Percentiles rank a stretch among this genome's conserved stretches.
These are phyloP conservation scores for Paralagenidium karlingii DNA, from an alignment of 352 stramenopile species.

Conservation along the genomic window DNA sequence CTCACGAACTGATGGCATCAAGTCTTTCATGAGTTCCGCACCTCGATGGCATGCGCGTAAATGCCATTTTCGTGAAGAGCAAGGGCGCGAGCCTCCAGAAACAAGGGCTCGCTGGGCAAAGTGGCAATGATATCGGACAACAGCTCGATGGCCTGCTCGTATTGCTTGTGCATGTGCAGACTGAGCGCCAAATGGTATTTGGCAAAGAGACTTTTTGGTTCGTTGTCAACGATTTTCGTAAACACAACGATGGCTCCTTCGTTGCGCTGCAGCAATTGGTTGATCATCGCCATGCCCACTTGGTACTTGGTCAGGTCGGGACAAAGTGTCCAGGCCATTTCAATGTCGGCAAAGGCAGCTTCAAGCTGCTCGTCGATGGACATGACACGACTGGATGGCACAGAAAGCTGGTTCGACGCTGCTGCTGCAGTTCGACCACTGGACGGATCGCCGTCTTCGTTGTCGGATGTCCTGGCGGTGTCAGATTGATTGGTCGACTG, in stretches of 20 bases:
- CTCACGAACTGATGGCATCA: no score
- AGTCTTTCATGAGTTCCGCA: no score
- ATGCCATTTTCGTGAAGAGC: constrained; percentile 43
- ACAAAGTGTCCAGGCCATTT: constrained; percentile 55
- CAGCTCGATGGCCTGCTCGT: constrained; percentile 28
- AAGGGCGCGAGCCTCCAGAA: constrained; percentile 37
- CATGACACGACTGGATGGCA: no score
- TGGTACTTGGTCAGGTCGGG: constrained; percentile 30
- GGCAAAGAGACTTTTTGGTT: constrained; percentile 29
- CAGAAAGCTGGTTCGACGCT: constrained; percentile 6
- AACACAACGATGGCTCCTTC: constrained; percentile 24
- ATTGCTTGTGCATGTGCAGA: constrained; percentile 26
- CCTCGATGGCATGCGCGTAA: constrained; percentile 31
- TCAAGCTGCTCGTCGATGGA: constrained; percentile 54
- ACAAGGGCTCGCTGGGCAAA: constrained; percentile 35
- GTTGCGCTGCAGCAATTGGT: constrained; percentile 40
- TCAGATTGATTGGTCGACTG: no score
- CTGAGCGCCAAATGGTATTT: constrained; percentile 54
- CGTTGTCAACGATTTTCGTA: constrained; percentile 10
- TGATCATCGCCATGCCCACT: constrained; percentile 66
- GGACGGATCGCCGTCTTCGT: background rate
- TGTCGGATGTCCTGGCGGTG: background rate
- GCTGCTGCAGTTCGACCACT: background rate
- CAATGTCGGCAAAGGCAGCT: constrained; percentile 56
- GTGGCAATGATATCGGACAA: constrained; percentile 39